Conservation (phyloP, 2,329 filamentous ascomycete genomes). For the Orbilia blumenaviensis region DNA sequence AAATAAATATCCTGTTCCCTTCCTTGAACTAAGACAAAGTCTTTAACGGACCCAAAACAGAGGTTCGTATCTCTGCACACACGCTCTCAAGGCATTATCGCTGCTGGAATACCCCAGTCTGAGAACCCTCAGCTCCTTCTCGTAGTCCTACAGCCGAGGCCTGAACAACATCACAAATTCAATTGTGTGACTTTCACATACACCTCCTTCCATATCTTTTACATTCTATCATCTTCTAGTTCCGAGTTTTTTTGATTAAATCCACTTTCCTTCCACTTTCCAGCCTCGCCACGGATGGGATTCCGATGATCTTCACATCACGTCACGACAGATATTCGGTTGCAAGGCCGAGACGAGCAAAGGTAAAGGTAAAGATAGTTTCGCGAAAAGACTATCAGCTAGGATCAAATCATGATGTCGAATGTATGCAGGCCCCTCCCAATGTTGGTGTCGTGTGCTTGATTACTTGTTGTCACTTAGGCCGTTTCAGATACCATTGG, state of each 20-base stretch:
- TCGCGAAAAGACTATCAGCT: slow-evolving; percentile 27
- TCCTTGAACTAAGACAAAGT: slow-evolving; percentile 24
- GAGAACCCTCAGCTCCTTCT: background rate
- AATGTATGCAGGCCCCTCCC: slow-evolving; percentile 14
- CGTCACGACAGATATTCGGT: slow-evolving; percentile 49
- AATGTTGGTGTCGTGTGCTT: slow-evolving; percentile 21
- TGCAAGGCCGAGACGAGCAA: slow-evolving; percentile 48
- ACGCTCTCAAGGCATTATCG: background rate
- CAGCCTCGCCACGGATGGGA: slow-evolving; percentile 43
- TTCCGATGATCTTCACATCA: slow-evolving; percentile 55
- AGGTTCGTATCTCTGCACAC: slow-evolving; percentile 9
- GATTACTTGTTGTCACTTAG: background rate
- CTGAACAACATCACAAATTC: background rate
- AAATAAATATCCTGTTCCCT: slow-evolving; percentile 25
- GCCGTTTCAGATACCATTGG: background rate
- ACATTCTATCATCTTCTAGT: background rate
- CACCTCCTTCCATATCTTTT: background rate
- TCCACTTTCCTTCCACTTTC: slow-evolving; percentile 1
- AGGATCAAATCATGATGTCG: slow-evolving; percentile 49
- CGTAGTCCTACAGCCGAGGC: background rate
- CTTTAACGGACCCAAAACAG: slow-evolving; percentile 5
- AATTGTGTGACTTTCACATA: slow-evolving; percentile 6
- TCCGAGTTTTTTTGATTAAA: background rate
- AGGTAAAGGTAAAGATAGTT: slow-evolving; percentile 49
- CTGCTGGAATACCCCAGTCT: slow-evolving; percentile 10